Evolutionary conservation across 116 monocot species (phyloP).

Genomic region (Trichopus zeylanicus): DNA sequence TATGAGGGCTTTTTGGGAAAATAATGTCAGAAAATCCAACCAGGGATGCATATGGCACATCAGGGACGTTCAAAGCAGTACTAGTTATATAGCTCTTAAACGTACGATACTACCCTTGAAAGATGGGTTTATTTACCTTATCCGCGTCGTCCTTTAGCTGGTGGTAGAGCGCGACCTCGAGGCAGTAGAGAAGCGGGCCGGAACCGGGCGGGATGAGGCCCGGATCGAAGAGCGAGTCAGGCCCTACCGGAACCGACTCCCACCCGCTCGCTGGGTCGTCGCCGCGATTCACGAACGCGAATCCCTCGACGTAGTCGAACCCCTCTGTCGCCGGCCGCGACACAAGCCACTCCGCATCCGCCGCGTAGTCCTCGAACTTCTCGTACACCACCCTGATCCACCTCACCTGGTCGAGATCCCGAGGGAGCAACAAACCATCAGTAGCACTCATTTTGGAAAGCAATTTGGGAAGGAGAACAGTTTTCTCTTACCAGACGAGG

Average conservation of each 20-base stretch:
- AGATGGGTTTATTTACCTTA: constrained; percentile 34
- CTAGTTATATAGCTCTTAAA: no score
- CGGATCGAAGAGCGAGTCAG: constrained; percentile 42
- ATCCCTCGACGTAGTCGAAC: constrained; percentile 91
- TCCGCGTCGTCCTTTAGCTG: constrained; percentile 25
- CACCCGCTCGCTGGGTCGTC: constrained; percentile 63
- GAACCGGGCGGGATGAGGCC: constrained; percentile 33
- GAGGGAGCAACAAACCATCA: neutral
- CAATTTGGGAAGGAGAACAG: no score
- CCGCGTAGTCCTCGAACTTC: constrained; percentile 49
- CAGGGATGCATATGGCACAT: constrained; percentile 24
- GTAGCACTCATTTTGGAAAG: neutral
- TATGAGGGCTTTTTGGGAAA: neutral
- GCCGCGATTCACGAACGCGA: constrained; percentile 63
- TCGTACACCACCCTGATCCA: constrained; percentile 81
- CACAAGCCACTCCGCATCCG: constrained; percentile 69
- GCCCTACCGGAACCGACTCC: constrained; percentile 40
- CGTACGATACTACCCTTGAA: constrained; percentile 12
- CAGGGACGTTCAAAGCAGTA: constrained; percentile 1
- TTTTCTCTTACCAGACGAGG: constrained; percentile 55
- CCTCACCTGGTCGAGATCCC: constrained; percentile 65
- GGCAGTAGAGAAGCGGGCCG: constrained; percentile 85
- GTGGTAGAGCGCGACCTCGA: constrained; percentile 69
- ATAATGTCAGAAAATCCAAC: constrained; percentile 36
- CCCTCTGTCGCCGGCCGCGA: constrained; percentile 12